phyloP scores from a whole-genome alignment of 2,329 filamentous ascomycete genomes.

The Orbilia javanica region DNA sequence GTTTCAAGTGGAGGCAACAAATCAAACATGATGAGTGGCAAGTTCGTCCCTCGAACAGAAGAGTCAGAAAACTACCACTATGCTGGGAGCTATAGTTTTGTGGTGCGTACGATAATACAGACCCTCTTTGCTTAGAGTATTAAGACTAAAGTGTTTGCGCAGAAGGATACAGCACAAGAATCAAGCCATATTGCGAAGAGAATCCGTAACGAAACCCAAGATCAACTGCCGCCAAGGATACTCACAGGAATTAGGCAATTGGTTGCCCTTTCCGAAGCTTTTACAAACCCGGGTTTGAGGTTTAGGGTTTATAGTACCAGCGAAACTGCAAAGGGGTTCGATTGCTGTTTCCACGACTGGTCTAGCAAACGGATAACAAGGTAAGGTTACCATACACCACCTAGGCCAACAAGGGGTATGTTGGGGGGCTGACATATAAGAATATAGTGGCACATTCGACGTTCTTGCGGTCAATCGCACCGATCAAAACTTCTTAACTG shows the following conservation, averaged over 20 bases:
- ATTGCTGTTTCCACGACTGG: conserved; percentile 57
- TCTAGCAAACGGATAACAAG: conserved; percentile 35
- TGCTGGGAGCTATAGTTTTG: conserved; percentile 31
- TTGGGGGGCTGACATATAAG: neutral
- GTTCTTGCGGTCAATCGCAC: conserved; percentile 44
- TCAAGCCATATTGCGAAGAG: conserved; percentile 39
- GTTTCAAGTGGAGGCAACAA: conserved; percentile 41
- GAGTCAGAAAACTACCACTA: conserved; percentile 29
- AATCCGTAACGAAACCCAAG: conserved; percentile 33
- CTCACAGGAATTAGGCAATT: conserved; percentile 47
- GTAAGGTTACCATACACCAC: neutral
- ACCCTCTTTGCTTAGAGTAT: neutral
- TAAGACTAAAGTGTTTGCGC: conserved; percentile 1
- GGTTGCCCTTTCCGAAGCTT: conserved; percentile 24
- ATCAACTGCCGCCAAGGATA: conserved; percentile 40
- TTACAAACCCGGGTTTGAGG: conserved; percentile 42
- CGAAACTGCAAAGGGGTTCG: conserved; percentile 45
- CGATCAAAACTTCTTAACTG: conserved; percentile 46
- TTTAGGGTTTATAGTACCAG: conserved; percentile 54
- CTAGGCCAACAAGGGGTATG: neutral
- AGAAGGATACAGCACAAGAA: conserved; percentile 26
- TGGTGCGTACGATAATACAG: conserved; percentile 2
- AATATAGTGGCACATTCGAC: conserved; percentile 41
- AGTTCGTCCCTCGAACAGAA: conserved; percentile 18
- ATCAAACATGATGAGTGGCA: conserved; percentile 46